phyloP scores from a whole-genome alignment of 257 asterid species.

The Primulina eburnea region DNA sequence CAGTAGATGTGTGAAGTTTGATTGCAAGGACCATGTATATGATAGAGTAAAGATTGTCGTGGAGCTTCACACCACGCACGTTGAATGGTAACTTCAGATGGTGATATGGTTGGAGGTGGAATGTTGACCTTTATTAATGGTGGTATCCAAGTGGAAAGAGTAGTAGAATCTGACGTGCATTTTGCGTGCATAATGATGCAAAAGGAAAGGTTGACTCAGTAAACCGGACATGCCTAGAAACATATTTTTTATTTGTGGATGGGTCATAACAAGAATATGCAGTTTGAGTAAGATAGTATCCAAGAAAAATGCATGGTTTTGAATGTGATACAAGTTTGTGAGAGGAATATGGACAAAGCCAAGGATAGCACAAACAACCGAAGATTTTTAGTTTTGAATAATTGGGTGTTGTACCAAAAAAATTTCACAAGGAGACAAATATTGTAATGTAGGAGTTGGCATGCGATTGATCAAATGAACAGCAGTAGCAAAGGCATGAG shows the following conservation, averaged over 20 bases:
- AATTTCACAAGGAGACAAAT: too few species aligned
- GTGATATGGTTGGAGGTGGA: too few species aligned
- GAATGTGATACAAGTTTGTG: conserved; percentile 14
- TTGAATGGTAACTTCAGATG: too few species aligned
- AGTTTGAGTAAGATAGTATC: conserved; percentile 10
- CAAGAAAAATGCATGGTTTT: conserved; percentile 12
- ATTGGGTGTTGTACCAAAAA: background rate
- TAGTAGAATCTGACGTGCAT: background rate
- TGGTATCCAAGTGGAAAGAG: background rate
- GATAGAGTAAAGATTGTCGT: too few species aligned
- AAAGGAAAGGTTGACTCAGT: background rate
- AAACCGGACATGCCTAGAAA: conserved; percentile 21
- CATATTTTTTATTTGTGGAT: background rate
- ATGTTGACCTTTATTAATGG: too few species aligned
- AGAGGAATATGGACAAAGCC: conserved; percentile 11
- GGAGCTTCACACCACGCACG: too few species aligned
- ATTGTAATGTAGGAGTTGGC: too few species aligned
- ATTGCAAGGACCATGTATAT: background rate
- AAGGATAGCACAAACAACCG: conserved; percentile 21
- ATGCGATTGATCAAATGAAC: conserved; percentile 18
- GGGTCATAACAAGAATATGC: conserved; percentile 13
- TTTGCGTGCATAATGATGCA: background rate
- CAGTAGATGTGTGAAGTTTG: background rate
- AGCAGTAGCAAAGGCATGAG: background rate
- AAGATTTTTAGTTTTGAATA: conserved; percentile 11